phyloP scores from a whole-genome alignment of 805 yeast genomes.

The Saturnispora sanitii region DNA sequence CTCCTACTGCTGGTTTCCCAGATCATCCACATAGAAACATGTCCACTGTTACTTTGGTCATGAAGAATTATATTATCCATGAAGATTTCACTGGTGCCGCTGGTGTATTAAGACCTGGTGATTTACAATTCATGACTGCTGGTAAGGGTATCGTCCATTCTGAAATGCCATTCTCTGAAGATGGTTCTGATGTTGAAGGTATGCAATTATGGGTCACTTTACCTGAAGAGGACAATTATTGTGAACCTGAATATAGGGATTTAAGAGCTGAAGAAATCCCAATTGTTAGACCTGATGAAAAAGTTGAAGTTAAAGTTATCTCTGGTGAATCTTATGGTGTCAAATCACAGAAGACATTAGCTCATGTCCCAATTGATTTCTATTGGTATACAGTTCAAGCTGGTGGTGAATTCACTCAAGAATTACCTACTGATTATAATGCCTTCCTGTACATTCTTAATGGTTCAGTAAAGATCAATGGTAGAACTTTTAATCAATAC shows the following conservation, averaged over 20 bases:
- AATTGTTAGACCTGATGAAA: slow-evolving; percentile 51
- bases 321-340: slow-evolving; percentile 71
- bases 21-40: slow-evolving; percentile 81
- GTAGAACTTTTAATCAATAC: slow-evolving; percentile 32
- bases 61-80: slow-evolving; percentile 62
- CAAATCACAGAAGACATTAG: slow-evolving; percentile 62
- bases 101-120: slow-evolving; percentile 72
- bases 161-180: slow-evolving; percentile 66
- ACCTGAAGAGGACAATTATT: slow-evolving; percentile 52
- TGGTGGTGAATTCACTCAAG: slow-evolving; percentile 55
- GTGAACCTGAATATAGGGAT: slow-evolving; percentile 71
- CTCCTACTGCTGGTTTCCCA: slow-evolving; percentile 65
- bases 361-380: slow-evolving; percentile 72
- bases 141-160: slow-evolving; percentile 81
- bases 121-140: slow-evolving; percentile 89
- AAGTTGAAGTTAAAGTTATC: slow-evolving; percentile 59
- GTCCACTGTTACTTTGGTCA: slow-evolving; percentile 64
- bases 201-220: slow-evolving; percentile 85
- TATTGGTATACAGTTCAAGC: slow-evolving; percentile 58
- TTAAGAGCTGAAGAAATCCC: slow-evolving; percentile 65
- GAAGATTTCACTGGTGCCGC: slow-evolving; percentile 82
- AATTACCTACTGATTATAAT: slow-evolving; percentile 50
- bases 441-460: slow-evolving; percentile 58
- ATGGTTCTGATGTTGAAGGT: slow-evolving; percentile 46
- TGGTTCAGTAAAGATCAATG: slow-evolving; percentile 44